Base-by-base conservation (phyloP, 768 basidiomycete genomes). In the Tulasnella sp. region DNA sequence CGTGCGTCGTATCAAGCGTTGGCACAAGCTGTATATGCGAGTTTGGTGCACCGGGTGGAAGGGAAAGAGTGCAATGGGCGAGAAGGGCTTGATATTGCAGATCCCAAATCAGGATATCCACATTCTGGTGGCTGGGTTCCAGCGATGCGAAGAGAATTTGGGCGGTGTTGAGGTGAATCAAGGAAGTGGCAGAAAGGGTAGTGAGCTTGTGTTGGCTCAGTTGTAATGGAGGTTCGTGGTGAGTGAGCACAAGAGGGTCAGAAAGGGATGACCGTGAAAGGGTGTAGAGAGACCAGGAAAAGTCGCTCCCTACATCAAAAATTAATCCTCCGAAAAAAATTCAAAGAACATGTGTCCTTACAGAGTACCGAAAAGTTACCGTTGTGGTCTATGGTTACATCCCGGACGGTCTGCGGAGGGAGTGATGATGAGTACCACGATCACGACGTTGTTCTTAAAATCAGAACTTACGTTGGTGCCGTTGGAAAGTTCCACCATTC, bases 121-220 rank as follows among this genome's bases (percentile, higher is more conserved):
- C 56, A 42, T 80, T 74, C 9, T 31, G 21, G 2, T 52, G 72
- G 38, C 36, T 42, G 7, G 80, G 44, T 36, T 79, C 80, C 27
- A 62, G 36, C 9, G 44, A 46, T 31, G 80, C 80, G 40, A 80
- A 58, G 44, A 80, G 71, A 24, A 78, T 78, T 9, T 80, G 80
- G 27, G 80, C 36, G 31, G 80, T 77, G 76, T 76, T 80, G 52
- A 80, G 77, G 38, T 52, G 62, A 52, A 80, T 79, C 16, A 80
- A 42, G 34, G 80, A 68, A 7, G 68, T 40, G 21, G 4, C 19
- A 3, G 72, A 42, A 31, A 16, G 8, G n/a, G 72, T 16, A 38
- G 38, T 74, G 36, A 62, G 36, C 31, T 77, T 77, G 36, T 62
- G 36, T 38, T 21, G 76, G 34, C 39, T 77, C 52, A 77, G 76